phyloP scores from a whole-genome alignment of 2,329 filamentous ascomycete species.

The Cladosporium phlei region DNA sequence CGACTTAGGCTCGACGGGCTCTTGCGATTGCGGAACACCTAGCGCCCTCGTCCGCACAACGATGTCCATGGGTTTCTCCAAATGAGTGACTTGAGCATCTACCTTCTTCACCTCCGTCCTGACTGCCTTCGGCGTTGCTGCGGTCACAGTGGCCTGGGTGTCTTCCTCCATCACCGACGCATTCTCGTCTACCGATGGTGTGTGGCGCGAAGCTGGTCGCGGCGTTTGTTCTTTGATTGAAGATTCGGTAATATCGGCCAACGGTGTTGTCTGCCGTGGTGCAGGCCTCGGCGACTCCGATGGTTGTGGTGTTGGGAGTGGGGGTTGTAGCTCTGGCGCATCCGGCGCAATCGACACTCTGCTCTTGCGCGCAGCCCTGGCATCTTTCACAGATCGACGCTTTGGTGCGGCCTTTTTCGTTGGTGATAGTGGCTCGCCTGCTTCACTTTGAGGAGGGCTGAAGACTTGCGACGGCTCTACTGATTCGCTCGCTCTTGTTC shows the following conservation, averaged over 20 bases:
- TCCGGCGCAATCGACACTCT: slow-evolving; percentile 34
- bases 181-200: slow-evolving; percentile 17
- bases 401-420: slow-evolving; percentile 60
- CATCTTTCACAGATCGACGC: slow-evolving; percentile 57
- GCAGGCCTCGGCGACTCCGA: slow-evolving; percentile 33
- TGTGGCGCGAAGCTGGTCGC: slow-evolving; percentile 20
- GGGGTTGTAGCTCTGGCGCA: slow-evolving; percentile 30
- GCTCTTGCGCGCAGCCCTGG: slow-evolving; percentile 37
- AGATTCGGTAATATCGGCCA: slow-evolving; percentile 68
- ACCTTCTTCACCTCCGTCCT: slow-evolving; percentile 59
- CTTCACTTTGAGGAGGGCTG: slow-evolving; percentile 51
- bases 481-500: slow-evolving; percentile 43
- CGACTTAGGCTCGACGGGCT: slow-evolving; percentile 71
- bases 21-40: slow-evolving; percentile 58
- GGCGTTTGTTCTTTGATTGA: slow-evolving; percentile 59
- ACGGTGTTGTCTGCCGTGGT: slow-evolving; percentile 51
- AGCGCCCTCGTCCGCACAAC: slow-evolving; percentile 77
- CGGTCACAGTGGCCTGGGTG: slow-evolving; percentile 15
- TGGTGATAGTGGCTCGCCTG: slow-evolving; percentile 50
- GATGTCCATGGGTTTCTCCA: slow-evolving; percentile 92
- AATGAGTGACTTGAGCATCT: slow-evolving; percentile 67
- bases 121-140: slow-evolving; percentile 29
- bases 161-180: slow-evolving; percentile 15
- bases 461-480: slow-evolving; percentile 59
- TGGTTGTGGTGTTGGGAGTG: slow-evolving; percentile 45